phyloP scores from a whole-genome alignment of 2,329 filamentous ascomycete genomes.

The Ascosphaera apis region DNA sequence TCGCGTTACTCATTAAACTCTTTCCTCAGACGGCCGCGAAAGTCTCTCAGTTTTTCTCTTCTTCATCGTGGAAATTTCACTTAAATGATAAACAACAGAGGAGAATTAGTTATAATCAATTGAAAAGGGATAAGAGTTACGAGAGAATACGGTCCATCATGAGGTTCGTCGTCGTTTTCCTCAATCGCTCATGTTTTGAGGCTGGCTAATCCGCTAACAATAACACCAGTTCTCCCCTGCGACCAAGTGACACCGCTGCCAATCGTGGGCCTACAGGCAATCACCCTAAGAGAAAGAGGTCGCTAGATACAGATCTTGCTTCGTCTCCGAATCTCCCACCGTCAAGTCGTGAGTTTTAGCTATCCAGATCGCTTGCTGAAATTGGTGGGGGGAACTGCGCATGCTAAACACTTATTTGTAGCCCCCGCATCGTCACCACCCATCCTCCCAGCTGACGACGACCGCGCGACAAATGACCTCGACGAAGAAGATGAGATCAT shows the following conservation, averaged over 20 bases:
- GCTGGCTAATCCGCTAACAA: too few species aligned
- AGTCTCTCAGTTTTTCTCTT: too few species aligned
- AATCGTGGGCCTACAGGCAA: conserved; percentile 42
- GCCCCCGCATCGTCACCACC: conserved; percentile 37
- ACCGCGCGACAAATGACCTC: conserved; percentile 15
- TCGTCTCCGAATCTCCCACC: conserved; percentile 36
- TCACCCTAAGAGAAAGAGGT: conserved; percentile 35
- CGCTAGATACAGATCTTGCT: conserved; percentile 41
- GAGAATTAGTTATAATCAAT: too few species aligned
- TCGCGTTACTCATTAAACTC: too few species aligned
- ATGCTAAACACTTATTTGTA: conserved; percentile 6
- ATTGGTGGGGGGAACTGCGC: conserved; percentile 7
- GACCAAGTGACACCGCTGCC: conserved; percentile 57
- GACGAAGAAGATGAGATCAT: conserved; percentile 35
- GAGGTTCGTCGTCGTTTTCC: too few species aligned
- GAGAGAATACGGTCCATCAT: too few species aligned
- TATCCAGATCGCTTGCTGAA: too few species aligned
- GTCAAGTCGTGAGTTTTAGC: conserved; percentile 33
- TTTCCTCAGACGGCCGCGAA: too few species aligned
- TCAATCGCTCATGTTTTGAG: too few species aligned
- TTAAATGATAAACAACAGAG: too few species aligned
- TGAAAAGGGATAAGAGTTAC: too few species aligned
- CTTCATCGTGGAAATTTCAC: too few species aligned
- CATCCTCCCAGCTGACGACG: conserved; percentile 26
- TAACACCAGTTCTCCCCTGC: conserved; percentile 65